A percentile compares a stretch with the other conserved stretches of the same genome.
phyloP scores from a whole-genome alignment of 345 rosid species.

The Gossypium raimondii region DNA sequence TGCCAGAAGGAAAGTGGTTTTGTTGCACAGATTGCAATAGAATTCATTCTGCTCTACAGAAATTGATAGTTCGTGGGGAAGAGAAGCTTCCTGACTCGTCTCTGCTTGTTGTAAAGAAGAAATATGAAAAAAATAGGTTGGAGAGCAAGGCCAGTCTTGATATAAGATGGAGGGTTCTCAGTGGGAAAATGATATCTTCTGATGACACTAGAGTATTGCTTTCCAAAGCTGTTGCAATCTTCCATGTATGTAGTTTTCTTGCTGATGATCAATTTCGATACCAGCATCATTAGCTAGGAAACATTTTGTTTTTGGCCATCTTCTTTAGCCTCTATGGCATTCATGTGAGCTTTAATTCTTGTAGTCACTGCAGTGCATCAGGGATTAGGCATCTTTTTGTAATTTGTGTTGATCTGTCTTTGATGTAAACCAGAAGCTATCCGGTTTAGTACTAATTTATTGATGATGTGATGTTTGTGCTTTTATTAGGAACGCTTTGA shows the following conservation, averaged over 20 bases:
- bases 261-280: not conserved
- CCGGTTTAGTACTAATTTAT: constrained; percentile 16
- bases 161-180: constrained; percentile 86
- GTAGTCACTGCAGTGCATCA: not conserved
- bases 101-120: constrained; percentile 44
- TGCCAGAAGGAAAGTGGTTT: constrained; percentile 89
- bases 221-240: constrained; percentile 61
- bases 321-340: not conserved
- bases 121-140: constrained; percentile 33
- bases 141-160: constrained; percentile 38
- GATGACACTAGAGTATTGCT: constrained; percentile 53
- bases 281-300: not conserved
- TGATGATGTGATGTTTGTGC: constrained; percentile 2
- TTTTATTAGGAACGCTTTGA: constrained; percentile 65
- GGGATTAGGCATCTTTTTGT: not conserved
- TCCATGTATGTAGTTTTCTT: constrained; percentile 53
- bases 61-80: constrained; percentile 54
- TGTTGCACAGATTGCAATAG: constrained; percentile 57
- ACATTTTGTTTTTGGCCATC: not conserved
- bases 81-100: constrained; percentile 61
- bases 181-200: constrained; percentile 44
- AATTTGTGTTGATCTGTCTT: not conserved
- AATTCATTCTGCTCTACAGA: constrained; percentile 51
- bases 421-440: not conserved
- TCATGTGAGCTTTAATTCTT: not conserved